Evolutionary conservation across 176 grass and related monocot genomes (phyloP).

Genomic region (Oryza australiensis): DNA sequence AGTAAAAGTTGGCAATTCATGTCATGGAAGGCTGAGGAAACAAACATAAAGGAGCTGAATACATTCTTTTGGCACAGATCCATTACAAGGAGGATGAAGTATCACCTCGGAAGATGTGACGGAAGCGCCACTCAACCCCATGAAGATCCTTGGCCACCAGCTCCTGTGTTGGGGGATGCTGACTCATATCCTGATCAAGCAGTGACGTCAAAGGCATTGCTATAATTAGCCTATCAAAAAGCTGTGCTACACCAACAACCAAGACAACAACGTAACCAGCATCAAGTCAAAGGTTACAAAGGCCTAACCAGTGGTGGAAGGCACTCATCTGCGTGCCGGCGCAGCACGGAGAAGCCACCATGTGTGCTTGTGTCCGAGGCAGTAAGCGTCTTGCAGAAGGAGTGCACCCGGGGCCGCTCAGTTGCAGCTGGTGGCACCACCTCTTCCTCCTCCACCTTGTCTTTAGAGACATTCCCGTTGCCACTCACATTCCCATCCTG

Average conservation of each 20-base stretch:
- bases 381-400: slow-evolving; percentile 95
- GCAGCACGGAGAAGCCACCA: slow-evolving; percentile 88
- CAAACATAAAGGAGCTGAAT: not conserved
- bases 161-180: slow-evolving; percentile 83
- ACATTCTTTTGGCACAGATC: slow-evolving; percentile 2
- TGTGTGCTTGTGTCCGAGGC: slow-evolving; percentile 93
- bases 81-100: slow-evolving; percentile 2
- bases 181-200: slow-evolving; percentile 77
- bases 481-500: slow-evolving; percentile 54
- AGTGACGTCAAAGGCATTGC: slow-evolving; percentile 26
- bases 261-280: not conserved
- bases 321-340: slow-evolving; percentile 87
- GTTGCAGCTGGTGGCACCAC: slow-evolving; percentile 5
- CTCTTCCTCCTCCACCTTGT: slow-evolving; percentile 46
- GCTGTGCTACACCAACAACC: slow-evolving; percentile 6
- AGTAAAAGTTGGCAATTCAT: not conserved
- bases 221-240: slow-evolving; percentile 4
- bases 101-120: slow-evolving; percentile 92
- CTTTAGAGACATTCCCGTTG: slow-evolving; percentile 41
- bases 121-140: slow-evolving; percentile 80
- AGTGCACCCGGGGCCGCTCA: slow-evolving; percentile 52
- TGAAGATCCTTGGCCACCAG: slow-evolving; percentile 87
- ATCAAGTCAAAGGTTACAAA: slow-evolving; percentile 18
- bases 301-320: slow-evolving; percentile 73
- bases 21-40: not conserved